Evolutionary conservation across 345 rosid genomes (phyloP).

Genomic region (Murraya koenigii): DNA sequence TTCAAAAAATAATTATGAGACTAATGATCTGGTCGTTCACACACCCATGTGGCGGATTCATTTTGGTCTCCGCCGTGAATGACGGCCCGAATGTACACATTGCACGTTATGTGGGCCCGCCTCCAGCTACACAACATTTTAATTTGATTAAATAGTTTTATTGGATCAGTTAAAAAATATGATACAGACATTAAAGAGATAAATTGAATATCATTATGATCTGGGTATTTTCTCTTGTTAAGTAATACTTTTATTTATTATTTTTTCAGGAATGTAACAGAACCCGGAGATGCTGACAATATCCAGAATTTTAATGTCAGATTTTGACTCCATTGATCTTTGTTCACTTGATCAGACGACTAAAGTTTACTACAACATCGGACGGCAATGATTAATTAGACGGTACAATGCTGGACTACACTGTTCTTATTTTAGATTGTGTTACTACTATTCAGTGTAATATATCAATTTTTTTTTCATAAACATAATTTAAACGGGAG

Average conservation of each 20-base stretch:
- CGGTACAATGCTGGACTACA: too few species aligned
- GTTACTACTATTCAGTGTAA: too few species aligned
- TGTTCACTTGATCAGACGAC: not conserved
- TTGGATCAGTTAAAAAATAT: too few species aligned
- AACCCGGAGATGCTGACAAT: too few species aligned
- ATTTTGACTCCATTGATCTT: too few species aligned
- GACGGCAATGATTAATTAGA: not conserved
- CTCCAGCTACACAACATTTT: not conserved
- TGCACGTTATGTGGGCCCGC: not conserved
- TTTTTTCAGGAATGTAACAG: too few species aligned
- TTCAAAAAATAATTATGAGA: not conserved
- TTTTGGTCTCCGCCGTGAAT: not conserved
- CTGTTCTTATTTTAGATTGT: too few species aligned
- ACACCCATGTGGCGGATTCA: not conserved
- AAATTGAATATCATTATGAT: not conserved
- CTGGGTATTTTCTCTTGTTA: not conserved
- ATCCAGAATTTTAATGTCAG: too few species aligned
- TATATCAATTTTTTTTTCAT: rapidly evolving
- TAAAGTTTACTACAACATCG: not conserved
- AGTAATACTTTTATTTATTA: not conserved
- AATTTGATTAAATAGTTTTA: not conserved
- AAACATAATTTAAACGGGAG: too few species aligned
- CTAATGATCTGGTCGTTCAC: not conserved
- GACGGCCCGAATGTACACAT: not conserved
- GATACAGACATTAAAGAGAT: not conserved